A percentile compares a stretch with the other conserved stretches of the same genome.
Evolutionary conservation across 768 basidiomycete genomes (phyloP).

Genomic region (Omphalotus guepiniiformis): DNA sequence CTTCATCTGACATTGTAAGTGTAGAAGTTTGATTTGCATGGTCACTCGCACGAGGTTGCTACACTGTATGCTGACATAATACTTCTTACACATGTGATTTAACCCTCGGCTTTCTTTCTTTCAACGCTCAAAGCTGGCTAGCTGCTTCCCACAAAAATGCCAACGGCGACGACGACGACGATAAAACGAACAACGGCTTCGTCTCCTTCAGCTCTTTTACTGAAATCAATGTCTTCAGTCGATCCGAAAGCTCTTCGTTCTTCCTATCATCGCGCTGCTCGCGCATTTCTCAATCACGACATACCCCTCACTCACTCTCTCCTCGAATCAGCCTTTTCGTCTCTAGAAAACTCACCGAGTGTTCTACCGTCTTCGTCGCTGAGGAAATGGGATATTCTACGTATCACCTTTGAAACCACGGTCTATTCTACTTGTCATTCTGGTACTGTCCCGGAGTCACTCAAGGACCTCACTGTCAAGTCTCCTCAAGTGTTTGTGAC

Average conservation of each 20-base stretch:
- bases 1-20: too few species aligned
- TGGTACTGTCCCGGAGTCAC: constrained; percentile 43
- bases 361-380: constrained; percentile 24
- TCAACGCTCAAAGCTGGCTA: too few species aligned
- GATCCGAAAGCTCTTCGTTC: constrained; percentile 60
- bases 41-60: too few species aligned
- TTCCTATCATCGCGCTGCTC: constrained; percentile 72
- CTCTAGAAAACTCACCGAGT: constrained; percentile 45
- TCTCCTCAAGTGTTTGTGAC: constrained; percentile 57
- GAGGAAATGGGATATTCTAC: constrained; percentile 83
- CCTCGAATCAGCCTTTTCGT: constrained; percentile 61
- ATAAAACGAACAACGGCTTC: too few species aligned
- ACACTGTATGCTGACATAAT: too few species aligned
- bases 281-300: constrained; percentile 75
- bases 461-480: constrained; percentile 50
- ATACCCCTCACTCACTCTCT: constrained; percentile 61
- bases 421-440: constrained; percentile 58
- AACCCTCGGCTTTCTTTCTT: too few species aligned
- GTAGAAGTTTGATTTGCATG: too few species aligned
- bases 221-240: too few species aligned
- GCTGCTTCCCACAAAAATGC: too few species aligned
- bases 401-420: constrained; percentile 78
- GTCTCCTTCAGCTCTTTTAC: too few species aligned
- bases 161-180: too few species aligned
- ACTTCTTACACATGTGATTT: too few species aligned